Base-by-base conservation (phyloP, 495 filamentous ascomycete genomes). In the Massariosphaeria phaeospora region DNA sequence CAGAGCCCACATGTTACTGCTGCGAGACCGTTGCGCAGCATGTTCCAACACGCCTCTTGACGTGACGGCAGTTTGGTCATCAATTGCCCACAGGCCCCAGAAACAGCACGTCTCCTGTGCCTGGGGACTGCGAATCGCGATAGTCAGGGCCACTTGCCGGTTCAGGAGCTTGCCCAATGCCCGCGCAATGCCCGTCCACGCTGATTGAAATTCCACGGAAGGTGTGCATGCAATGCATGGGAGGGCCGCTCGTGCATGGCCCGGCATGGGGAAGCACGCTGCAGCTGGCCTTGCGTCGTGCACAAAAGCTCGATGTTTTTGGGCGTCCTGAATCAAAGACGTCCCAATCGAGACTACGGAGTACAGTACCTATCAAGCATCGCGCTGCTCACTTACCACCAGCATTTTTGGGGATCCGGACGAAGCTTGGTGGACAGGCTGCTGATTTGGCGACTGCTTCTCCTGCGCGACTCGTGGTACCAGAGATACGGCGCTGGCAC, bases 401-500 rank as follows among this genome's bases (percentile, higher is more conserved):
- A 2, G 27, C 23, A 29, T 27, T 41, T 20, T 13, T 39, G 47
- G 47, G 47, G 23, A n/a, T n/a, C 13, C 47, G 41, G 55, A 58
- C 55, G 47, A 46, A 31, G 45, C 43, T 11, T n/a, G 36, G 25
- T 13, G 52, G 44, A 25, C 21, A 15, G 17, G 10, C 25, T 6
- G 24, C 21, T 56, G 52, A 48, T 41, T 40, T 56, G 52, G 10
- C 2, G 51, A 10, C 26, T 33, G 2, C 18, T 38, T 12, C n/a
- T 17, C 24, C 8, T 40, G 54, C 54, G 25, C 55, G 55, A 58
- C 13, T 58, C 55, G 55, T 58, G 40, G 47, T 52, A 52, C 55
- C 55, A 58, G 41, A 46, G 30, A 18, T 23, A 36, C 48, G 55
- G 55, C 47, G 44, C 47, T 58, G 55, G 55, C 24, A 52, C 39